Base-by-base conservation (phyloP, 768 basidiomycete genomes). In the Calocera cornea region DNA sequence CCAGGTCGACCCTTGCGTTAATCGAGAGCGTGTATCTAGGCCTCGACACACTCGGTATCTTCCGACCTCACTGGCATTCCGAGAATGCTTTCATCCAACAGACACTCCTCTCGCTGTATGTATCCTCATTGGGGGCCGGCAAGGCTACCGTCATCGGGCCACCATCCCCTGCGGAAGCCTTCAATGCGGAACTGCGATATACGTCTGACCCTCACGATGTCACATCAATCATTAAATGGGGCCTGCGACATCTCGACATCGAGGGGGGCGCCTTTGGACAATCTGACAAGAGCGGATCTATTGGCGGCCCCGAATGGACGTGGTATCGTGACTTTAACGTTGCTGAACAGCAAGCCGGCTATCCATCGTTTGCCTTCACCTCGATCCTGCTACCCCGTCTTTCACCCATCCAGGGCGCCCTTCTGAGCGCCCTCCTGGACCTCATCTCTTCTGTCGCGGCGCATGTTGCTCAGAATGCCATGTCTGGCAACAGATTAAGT, bases 1-100 rank as follows among this genome's bases (percentile, higher is more conserved):
- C 5, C 19, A 33, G 16, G 22, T 2, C 24, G 5, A 17, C 10
- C 33, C 5, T 70, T 69, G 27, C 72, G 64, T 66, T 67, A 29
- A 69, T 36, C 31, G 22, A 65, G 24, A 38, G 41, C 71, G 69
- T 44, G 69, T 44, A 67, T 69, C 14, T 68, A 91, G 89, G 89
- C n/a, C 79, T 90, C 64, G 88, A 90, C 74, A 86, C 87, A 2
- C 85, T 89, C 54, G 90, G 90, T 22, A 80, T 92, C 54, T 92
- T 92, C 88, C 87, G 88, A 72, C 88, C 90, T 3, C 87, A 91
- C 74, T 92, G 88, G 89, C 81, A 87, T 74, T 86, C 89, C 41
- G 81, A 89, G 10, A 89, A 87, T 5, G 83, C 84, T 8, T 82
- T 84, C 11, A 76, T 82, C n/a, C 90, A 92, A 75, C 84, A 78